Evolutionary conservation across 495 filamentous ascomycete species (phyloP).

Genomic region (Xeromyces bisporus): DNA sequence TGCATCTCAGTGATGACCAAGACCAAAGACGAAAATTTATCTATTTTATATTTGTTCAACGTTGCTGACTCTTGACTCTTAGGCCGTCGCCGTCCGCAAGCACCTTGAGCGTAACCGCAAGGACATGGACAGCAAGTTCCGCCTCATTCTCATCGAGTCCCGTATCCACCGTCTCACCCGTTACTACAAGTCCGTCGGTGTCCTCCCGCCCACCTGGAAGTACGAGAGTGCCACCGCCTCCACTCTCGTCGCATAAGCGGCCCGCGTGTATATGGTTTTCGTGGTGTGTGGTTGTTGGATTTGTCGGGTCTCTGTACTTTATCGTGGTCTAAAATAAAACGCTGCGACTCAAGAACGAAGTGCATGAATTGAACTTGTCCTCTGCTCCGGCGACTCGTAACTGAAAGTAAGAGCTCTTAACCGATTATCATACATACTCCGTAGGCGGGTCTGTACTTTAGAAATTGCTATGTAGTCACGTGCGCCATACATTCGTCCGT

Average conservation of each 20-base stretch:
- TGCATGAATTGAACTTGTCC: too few species aligned
- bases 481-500: too few species aligned
- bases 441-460: too few species aligned
- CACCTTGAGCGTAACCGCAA: conserved; percentile 99
- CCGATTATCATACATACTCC: too few species aligned
- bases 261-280: conserved; percentile 1
- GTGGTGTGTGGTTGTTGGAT: conserved; percentile 1
- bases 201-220: conserved; percentile 94
- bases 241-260: conserved; percentile 36
- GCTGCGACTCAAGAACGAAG: too few species aligned
- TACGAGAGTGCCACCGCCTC: conserved; percentile 58
- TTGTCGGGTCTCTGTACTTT: too few species aligned
- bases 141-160: conserved; percentile 98
- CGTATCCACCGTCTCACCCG: conserved; percentile 96
- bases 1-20: background rate
- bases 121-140: conserved; percentile 99
- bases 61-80: background rate
- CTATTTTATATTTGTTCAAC: conserved; percentile 2
- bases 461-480: too few species aligned
- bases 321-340: too few species aligned
- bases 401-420: too few species aligned
- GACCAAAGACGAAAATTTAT: background rate
- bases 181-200: conserved; percentile 98
- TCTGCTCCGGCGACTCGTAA: too few species aligned
- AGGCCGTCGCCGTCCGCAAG: conserved; percentile 98